A percentile compares a stretch with the other conserved stretches of the same genome.
Evolutionary conservation across 2,329 filamentous ascomycete species (phyloP).

Genomic region (Alternaria incomplexa): DNA sequence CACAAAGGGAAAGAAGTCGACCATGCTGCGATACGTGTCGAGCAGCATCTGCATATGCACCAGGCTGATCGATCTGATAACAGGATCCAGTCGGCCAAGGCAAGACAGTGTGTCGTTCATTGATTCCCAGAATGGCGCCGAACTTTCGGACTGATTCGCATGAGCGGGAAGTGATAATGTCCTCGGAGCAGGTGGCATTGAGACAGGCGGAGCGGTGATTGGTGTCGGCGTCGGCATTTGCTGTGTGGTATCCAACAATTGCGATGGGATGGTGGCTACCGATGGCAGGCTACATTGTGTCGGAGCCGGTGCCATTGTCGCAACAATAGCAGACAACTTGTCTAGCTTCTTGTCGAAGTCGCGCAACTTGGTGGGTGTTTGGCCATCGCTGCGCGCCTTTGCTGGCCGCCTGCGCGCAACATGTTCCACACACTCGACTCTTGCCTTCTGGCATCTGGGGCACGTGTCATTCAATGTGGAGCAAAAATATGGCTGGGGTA

Average conservation of each 20-base stretch:
- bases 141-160: constrained; percentile 32
- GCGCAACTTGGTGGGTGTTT: constrained; percentile 36
- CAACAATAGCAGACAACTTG: constrained; percentile 41
- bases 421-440: constrained; percentile 47
- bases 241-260: constrained; percentile 30
- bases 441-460: constrained; percentile 45
- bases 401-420: constrained; percentile 44
- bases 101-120: constrained; percentile 41
- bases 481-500: constrained; percentile 9
- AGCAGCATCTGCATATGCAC: constrained; percentile 43
- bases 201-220: constrained; percentile 16
- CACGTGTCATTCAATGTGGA: constrained; percentile 39
- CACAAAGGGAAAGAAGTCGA: constrained; percentile 45
- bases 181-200: constrained; percentile 21
- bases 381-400: constrained; percentile 36
- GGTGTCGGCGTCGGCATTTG: constrained; percentile 20
- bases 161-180: constrained; percentile 32
- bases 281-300: constrained; percentile 33
- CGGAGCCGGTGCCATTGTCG: constrained; percentile 33
- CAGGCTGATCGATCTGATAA: constrained; percentile 43
- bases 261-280: constrained; percentile 28
- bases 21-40: constrained; percentile 41
- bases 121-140: constrained; percentile 41
- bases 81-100: constrained; percentile 40
- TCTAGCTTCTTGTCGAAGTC: constrained; percentile 45